phyloP scores from a whole-genome alignment of 2,329 filamentous ascomycete species.

The Pseudogymnoascus sp. region DNA sequence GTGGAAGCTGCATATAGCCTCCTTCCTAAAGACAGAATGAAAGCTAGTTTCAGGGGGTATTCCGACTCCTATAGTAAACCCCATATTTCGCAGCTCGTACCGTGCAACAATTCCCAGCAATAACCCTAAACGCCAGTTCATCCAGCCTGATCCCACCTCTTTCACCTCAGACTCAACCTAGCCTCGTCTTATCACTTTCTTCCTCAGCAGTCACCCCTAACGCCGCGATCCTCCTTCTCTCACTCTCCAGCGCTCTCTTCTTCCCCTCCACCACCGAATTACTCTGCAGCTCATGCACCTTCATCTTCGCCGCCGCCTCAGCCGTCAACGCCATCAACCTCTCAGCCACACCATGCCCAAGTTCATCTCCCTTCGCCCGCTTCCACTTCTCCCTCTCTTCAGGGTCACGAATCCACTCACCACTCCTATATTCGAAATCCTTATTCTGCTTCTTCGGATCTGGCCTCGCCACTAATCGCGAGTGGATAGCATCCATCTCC shows the following conservation, averaged over 20 bases:
- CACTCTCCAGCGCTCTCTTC: not conserved
- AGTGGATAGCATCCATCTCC: not conserved
- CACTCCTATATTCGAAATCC: not conserved
- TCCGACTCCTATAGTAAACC: not conserved
- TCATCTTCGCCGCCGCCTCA: constrained; percentile 20
- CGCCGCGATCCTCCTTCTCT: not conserved
- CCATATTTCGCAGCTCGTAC: not conserved
- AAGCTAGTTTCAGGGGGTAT: not conserved
- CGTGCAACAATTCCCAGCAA: not conserved
- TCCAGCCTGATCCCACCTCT: not conserved
- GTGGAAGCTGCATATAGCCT: not conserved
- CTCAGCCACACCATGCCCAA: constrained; percentile 34
- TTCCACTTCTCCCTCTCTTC: constrained; percentile 3
- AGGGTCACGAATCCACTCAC: not conserved
- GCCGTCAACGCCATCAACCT: constrained; percentile 30
- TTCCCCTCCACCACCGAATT: constrained; percentile 6
- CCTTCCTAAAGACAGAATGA: not conserved
- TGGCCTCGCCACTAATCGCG: not conserved
- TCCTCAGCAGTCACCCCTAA: not conserved
- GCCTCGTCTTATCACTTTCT: not conserved
- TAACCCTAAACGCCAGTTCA: not conserved
- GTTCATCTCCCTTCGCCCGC: constrained; percentile 36
- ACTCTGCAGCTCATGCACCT: constrained; percentile 20
- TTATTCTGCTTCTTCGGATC: constrained; percentile 3
- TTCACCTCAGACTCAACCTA: not conserved